phyloP scores from a whole-genome alignment of 192 early-diverging fungal genomes.

The Podila minutissima region DNA sequence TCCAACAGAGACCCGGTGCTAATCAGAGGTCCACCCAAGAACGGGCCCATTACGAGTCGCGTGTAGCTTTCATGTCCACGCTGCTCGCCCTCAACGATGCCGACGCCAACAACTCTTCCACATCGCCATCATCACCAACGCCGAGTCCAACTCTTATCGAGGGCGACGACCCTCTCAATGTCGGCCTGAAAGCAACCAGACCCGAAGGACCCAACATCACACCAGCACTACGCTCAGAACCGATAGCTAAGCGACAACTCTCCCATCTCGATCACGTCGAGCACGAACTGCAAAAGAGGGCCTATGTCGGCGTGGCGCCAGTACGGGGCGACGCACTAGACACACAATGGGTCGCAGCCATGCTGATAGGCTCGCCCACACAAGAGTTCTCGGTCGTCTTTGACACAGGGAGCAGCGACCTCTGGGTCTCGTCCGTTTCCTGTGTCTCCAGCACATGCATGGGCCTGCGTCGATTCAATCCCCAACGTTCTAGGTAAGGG shows the following conservation, averaged over 20 bases:
- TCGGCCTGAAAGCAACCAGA: not conserved
- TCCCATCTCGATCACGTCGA: slow-evolving; percentile 26
- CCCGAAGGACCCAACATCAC: not conserved
- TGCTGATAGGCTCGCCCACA: slow-evolving; percentile 61
- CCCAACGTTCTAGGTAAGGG: slow-evolving; percentile 51
- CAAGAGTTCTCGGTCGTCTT: slow-evolving; percentile 68
- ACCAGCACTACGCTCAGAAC: not conserved
- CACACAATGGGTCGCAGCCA: slow-evolving; percentile 49
- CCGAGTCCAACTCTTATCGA: not conserved
- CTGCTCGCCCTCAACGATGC: slow-evolving; percentile 7
- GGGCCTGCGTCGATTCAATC: slow-evolving; percentile 57
- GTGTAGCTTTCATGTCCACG: slow-evolving; percentile 36
- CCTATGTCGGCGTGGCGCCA: slow-evolving; percentile 44
- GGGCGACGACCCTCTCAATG: not conserved
- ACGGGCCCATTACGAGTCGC: slow-evolving; percentile 28
- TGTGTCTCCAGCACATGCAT: slow-evolving; percentile 59
- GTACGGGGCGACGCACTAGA: slow-evolving; percentile 42
- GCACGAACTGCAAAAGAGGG: slow-evolving; percentile 36
- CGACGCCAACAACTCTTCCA: not conserved
- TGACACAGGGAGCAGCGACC: slow-evolving; percentile 68
- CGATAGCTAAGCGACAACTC: not conserved
- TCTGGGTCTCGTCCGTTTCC: slow-evolving; percentile 64
- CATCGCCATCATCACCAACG: slow-evolving; percentile 1
- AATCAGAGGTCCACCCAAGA: slow-evolving; percentile 22
- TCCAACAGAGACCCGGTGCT: slow-evolving; percentile 26